A percentile compares a stretch with the other conserved stretches of the same genome.
Conservation (phyloP, 495 filamentous ascomycete genomes). For the Eremomyces bilateralis region DNA sequence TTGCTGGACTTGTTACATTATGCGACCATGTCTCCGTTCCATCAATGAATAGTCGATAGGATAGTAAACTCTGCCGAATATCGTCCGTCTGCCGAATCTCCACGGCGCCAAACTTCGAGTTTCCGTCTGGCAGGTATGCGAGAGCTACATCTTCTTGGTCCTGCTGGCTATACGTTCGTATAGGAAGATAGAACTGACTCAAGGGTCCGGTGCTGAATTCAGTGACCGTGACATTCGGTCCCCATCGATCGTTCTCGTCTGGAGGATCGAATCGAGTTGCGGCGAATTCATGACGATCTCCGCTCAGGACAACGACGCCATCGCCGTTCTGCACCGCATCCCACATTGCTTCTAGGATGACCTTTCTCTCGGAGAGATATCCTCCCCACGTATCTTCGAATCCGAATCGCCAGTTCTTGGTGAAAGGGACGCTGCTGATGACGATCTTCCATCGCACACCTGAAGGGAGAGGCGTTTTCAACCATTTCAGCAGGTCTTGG, state of each 20-base stretch:
- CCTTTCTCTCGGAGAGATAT: slow-evolving; percentile 55
- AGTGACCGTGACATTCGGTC: slow-evolving; percentile 38
- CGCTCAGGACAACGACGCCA: slow-evolving; percentile 67
- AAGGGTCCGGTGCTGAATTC: slow-evolving; percentile 81
- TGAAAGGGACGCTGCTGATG: slow-evolving; percentile 74
- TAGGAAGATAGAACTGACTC: slow-evolving; percentile 78
- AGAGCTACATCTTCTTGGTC: slow-evolving; percentile 59
- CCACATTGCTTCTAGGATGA: slow-evolving; percentile 82
- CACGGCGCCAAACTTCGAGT: slow-evolving; percentile 80
- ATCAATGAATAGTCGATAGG: slow-evolving; percentile 67
- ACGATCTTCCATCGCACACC: slow-evolving; percentile 84
- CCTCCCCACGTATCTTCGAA: slow-evolving; percentile 80
- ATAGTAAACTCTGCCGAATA: slow-evolving; percentile 40
- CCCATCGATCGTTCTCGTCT: slow-evolving; percentile 25
- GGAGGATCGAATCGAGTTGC: slow-evolving; percentile 75
- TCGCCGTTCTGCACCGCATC: slow-evolving; percentile 40
- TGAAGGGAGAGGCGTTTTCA: slow-evolving; percentile 40
- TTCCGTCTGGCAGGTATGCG: slow-evolving; percentile 71
- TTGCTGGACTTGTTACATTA: too few species aligned
- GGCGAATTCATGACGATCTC: slow-evolving; percentile 88
- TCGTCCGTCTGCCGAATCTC: slow-evolving; percentile 33
- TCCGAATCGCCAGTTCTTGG: slow-evolving; percentile 83
- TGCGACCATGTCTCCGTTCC: slow-evolving; percentile 61
- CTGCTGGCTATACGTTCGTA: slow-evolving; percentile 58
- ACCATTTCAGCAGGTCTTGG: slow-evolving; percentile 52